Conservation (phyloP, 1,139 yeast genomes). For the Debaryomycetaceae sp. region DNA sequence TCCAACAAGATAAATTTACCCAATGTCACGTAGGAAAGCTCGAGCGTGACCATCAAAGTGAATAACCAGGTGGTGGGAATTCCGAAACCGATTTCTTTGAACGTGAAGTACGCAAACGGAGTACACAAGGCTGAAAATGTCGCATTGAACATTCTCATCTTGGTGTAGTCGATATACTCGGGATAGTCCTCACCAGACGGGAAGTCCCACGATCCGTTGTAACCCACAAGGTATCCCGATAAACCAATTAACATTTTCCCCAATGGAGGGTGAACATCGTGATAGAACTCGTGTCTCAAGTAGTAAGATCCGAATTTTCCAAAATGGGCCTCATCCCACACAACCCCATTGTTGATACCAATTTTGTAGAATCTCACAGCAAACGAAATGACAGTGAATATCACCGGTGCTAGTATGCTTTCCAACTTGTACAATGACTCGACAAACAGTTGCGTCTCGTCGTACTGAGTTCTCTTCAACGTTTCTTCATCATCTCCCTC, state of each 20-base stretch:
- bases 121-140: slow-evolving; percentile 85
- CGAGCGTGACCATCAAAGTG: slow-evolving; percentile 81
- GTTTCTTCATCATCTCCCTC: slow-evolving; percentile 17
- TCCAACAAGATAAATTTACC: slow-evolving; percentile 91
- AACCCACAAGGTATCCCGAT: slow-evolving; percentile 91
- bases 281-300: slow-evolving; percentile 88
- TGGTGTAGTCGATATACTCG: slow-evolving; percentile 78
- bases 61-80: slow-evolving; percentile 85
- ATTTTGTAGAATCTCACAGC: slow-evolving; percentile 53
- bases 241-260: slow-evolving; percentile 97
- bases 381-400: slow-evolving; percentile 47
- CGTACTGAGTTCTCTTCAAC: slow-evolving; percentile 24
- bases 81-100: slow-evolving; percentile 79
- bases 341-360: slow-evolving; percentile 48
- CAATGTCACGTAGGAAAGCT: slow-evolving; percentile 81
- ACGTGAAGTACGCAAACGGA: slow-evolving; percentile 90
- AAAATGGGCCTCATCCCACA: slow-evolving; percentile 73
- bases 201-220: slow-evolving; percentile 94
- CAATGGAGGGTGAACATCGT: slow-evolving; percentile 97
- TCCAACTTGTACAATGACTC: slow-evolving; percentile 31
- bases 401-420: slow-evolving; percentile 40
- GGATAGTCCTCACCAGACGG: slow-evolving; percentile 87
- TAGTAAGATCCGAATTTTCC: slow-evolving; percentile 95
- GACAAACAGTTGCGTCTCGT: slow-evolving; percentile 29
- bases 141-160: slow-evolving; percentile 94